These are phyloP conservation scores for Pseudogymnoascus sp. DNA, from an alignment of 2,329 filamentous ascomycete genomes.

Conservation along the genomic window DNA sequence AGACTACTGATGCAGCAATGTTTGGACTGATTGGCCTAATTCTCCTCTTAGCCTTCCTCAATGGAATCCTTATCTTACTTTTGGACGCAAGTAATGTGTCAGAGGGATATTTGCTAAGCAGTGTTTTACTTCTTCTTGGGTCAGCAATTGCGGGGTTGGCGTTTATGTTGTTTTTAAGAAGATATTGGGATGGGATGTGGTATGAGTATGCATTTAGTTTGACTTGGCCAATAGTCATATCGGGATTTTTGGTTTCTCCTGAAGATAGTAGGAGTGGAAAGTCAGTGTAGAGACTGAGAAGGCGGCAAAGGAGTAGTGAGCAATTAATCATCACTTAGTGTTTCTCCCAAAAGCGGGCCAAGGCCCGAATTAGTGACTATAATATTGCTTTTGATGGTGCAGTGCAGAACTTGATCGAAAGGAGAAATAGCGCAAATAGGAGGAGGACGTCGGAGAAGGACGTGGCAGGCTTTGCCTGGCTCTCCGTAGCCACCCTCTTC, in stretches of 20 bases:
- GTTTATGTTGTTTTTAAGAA: not conserved
- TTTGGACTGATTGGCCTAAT: not conserved
- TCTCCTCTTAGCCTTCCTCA: not conserved
- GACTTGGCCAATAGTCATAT: not conserved
- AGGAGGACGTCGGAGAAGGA: too few species aligned
- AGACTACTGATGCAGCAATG: not conserved
- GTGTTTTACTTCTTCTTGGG: not conserved
- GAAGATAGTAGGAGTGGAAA: not conserved
- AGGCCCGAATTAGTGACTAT: constrained; percentile 42
- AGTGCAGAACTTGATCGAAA: too few species aligned
- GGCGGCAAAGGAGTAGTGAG: not conserved
- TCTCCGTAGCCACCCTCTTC: too few species aligned
- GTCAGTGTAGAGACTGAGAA: not conserved
- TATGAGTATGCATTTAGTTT: not conserved
- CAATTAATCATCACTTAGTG: not conserved
- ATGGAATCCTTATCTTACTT: not conserved
- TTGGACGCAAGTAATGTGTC: not conserved
- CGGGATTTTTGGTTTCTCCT: not conserved
- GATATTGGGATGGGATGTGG: not conserved
- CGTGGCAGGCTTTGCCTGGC: too few species aligned
- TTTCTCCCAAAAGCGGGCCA: constrained; percentile 37
- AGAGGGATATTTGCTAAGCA: not conserved
- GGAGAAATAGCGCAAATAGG: too few species aligned
- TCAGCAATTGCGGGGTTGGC: not conserved
- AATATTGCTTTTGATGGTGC: constrained; percentile 19